Conservation (phyloP, 2,329 filamentous ascomycete species). For the Calonectria pseudoreteaudii region DNA sequence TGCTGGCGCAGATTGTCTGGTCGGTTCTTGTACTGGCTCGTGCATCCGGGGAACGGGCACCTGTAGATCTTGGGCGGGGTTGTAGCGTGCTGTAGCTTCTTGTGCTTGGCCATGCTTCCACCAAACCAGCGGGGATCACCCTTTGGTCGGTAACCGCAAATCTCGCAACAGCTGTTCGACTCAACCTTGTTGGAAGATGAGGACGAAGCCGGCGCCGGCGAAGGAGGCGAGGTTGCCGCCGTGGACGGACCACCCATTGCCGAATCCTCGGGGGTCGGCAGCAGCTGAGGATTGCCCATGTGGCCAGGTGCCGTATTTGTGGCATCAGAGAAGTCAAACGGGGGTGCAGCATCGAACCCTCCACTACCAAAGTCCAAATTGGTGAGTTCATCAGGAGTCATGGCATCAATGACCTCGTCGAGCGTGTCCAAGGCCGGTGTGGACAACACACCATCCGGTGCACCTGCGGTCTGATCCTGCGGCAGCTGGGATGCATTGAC, state of each 20-base stretch:
- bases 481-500: conserved; percentile 37
- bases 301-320: conserved; percentile 28
- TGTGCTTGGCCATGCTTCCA: conserved; percentile 70
- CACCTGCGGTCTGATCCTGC: conserved; percentile 17
- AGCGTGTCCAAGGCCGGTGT: conserved; percentile 26
- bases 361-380: conserved; percentile 35
- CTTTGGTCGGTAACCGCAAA: conserved; percentile 67
- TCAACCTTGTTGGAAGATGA: conserved; percentile 50
- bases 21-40: conserved; percentile 66
- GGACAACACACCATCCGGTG: conserved; percentile 19
- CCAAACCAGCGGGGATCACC: conserved; percentile 70
- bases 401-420: conserved; percentile 36
- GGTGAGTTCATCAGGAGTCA: conserved; percentile 22
- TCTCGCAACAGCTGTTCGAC: conserved; percentile 59
- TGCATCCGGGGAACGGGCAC: conserved; percentile 66
- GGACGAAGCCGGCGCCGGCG: conserved; percentile 27
- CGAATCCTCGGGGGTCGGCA: conserved; percentile 38
- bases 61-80: conserved; percentile 63
- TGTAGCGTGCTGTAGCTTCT: conserved; percentile 64
- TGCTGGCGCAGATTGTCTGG: conserved; percentile 68
- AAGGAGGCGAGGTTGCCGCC: conserved; percentile 38
- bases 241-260: conserved; percentile 35
- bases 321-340: conserved; percentile 13
- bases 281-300: conserved; percentile 31
- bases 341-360: conserved; percentile 27